A percentile compares a stretch with the other conserved stretches of the same genome.
Conservation (phyloP, 2,329 filamentous ascomycete species). For the Aspergillus carbonarius region DNA sequence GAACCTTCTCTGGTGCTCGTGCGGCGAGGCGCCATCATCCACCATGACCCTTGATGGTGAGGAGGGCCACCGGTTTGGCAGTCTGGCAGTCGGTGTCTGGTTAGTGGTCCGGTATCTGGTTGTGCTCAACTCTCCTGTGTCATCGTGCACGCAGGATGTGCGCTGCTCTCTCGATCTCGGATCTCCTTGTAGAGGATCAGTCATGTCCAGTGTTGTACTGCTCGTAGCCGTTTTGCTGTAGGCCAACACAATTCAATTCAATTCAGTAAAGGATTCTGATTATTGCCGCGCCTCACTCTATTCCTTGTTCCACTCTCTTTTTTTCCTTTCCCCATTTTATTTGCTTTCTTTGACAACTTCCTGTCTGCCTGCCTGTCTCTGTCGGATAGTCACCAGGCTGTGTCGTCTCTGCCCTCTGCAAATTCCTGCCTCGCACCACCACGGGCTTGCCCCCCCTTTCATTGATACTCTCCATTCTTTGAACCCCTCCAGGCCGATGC, state of each 20-base stretch:
- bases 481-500: not conserved
- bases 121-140: too few relatives aligned
- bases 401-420: not conserved
- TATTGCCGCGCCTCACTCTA: not conserved
- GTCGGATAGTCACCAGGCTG: not conserved
- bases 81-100: too few relatives aligned
- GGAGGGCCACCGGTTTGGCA: not conserved
- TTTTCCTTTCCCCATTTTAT: not conserved
- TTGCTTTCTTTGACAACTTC: not conserved
- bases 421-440: not conserved
- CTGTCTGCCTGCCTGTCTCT: not conserved
- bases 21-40: conserved; percentile 4
- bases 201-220: too few relatives aligned
- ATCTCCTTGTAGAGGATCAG: too few relatives aligned
- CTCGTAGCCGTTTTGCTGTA: too few relatives aligned
- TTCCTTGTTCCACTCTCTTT: not conserved
- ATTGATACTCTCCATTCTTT: not conserved
- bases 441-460: not conserved
- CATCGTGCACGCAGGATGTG: too few relatives aligned
- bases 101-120: too few relatives aligned
- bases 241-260: too few relatives aligned
- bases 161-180: too few relatives aligned
- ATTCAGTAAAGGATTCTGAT: too few relatives aligned
- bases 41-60: not conserved
- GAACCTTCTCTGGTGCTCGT: conserved; percentile 12